These are phyloP conservation scores for Antarctomyces pellizariae DNA, from an alignment of 495 filamentous ascomycete genomes.

Conservation along the genomic window DNA sequence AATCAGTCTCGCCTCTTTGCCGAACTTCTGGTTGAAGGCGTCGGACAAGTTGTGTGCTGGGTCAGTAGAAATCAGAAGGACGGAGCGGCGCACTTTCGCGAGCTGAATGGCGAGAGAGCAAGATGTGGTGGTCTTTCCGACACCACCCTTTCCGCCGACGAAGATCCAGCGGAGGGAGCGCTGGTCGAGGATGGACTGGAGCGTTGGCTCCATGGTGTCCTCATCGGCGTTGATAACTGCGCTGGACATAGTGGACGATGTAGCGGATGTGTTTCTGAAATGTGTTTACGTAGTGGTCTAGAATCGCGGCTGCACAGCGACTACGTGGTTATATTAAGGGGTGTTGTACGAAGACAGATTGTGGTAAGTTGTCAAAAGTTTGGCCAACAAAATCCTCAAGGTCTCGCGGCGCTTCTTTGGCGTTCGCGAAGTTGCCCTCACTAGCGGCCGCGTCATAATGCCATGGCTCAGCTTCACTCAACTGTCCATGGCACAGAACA, in stretches of 20 bases:
- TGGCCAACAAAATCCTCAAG: no score
- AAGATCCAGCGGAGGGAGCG: constrained; percentile 96
- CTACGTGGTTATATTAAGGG: no score
- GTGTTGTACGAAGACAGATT: no score
- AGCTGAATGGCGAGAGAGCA: constrained; percentile 96
- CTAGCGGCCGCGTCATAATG: no score
- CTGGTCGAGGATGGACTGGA: constrained; percentile 87
- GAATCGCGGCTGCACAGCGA: no score
- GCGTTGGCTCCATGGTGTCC: constrained; percentile 65
- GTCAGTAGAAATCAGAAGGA: constrained; percentile 94
- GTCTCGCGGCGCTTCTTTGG: no score
- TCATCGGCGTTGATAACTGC: constrained; percentile 42
- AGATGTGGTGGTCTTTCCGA: constrained; percentile 98
- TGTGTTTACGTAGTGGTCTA: no score
- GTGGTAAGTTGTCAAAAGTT: no score
- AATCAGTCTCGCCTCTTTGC: constrained; percentile 85
- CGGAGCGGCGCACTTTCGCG: constrained; percentile 83
- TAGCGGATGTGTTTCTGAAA: no score
- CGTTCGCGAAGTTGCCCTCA: no score
- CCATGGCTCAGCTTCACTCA: no score
- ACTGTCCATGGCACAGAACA: no score
- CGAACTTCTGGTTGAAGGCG: constrained; percentile 96
- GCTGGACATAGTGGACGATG: constrained; percentile 34
- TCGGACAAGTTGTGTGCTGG: constrained; percentile 97
- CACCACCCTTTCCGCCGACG: constrained; percentile 93